Percentiles rank a stretch among this genome's conserved stretches.
Evolutionary conservation across 371 early-diverging fungal species (phyloP).

Genomic region (Lichtheimia ornata): DNA sequence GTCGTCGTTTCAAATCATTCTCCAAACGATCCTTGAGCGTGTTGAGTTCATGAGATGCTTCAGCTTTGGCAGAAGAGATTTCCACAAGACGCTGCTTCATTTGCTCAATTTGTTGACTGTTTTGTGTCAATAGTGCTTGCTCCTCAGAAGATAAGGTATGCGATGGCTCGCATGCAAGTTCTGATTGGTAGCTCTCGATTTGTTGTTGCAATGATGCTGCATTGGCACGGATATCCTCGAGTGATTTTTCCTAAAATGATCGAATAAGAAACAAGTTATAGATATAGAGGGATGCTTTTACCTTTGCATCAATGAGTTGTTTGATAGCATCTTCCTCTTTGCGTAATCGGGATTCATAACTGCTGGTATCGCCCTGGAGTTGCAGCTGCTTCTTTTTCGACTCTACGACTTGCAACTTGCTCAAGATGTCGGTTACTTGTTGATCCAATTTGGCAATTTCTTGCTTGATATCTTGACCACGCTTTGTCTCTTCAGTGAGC

Average conservation of each 20-base stretch:
- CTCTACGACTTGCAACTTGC: conserved; percentile 51
- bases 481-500: conserved; percentile 49
- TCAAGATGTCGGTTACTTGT: conserved; percentile 62
- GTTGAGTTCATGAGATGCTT: conserved; percentile 64
- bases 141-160: conserved; percentile 61
- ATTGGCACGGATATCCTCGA: conserved; percentile 36
- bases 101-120: conserved; percentile 56
- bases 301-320: conserved; percentile 49
- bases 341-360: conserved; percentile 49
- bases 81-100: conserved; percentile 47
- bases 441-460: conserved; percentile 68
- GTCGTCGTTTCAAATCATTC: conserved; percentile 61
- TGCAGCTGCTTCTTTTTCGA: conserved; percentile 50
- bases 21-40: conserved; percentile 73
- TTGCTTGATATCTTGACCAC: conserved; percentile 43
- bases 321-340: conserved; percentile 60
- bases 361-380: conserved; percentile 53
- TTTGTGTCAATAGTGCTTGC: conserved; percentile 46
- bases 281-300: conserved; percentile 13
- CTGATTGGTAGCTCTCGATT: conserved; percentile 53
- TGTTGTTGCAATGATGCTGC: conserved; percentile 57
- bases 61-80: conserved; percentile 39
- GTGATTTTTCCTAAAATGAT: conserved; percentile 32
- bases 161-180: conserved; percentile 57
- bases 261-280: not conserved